Base-by-base conservation (phyloP, 306 rosid genomes). In the Delonix regia region DNA sequence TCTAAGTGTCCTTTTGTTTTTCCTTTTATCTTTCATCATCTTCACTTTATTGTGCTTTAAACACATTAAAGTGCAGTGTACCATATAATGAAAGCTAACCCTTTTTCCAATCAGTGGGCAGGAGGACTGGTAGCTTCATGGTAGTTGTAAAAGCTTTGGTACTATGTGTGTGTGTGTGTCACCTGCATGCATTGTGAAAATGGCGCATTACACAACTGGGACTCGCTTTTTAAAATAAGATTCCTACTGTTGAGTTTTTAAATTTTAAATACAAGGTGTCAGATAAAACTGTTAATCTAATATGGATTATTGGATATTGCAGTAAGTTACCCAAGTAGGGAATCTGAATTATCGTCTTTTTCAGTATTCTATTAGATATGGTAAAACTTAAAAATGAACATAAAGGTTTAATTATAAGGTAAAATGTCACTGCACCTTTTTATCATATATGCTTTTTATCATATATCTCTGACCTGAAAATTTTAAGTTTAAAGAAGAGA, bases 81-180 rank as follows among this genome's bases (percentile, higher is more conserved):
- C 80, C 2, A 41, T 41, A 74, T 71, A 75, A 71, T 76, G 45
- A 64, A 55, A 53, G 69, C 36, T 42, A 82, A 15, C 21, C 59
- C 74, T 33, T 39, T 19, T 48, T 19, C 4, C 53, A 21, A 39
- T 38, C n/a, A 19, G 57, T 36, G 41, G 45, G 47, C 60, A 57
- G 70, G 49, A 81, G 38, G 25, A 62, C 18, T 55, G 33, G 62
- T n/a, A 59, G 53, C 48, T 68, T 81, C 56, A 75, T 82, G 79
- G 28, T 51, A 71, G 60, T 45, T 77, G 69, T 45, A 9, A 78
- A 68, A 65, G 71, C 72, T 77, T 4, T 64, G 12, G 44, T 59
- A 57, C 53, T 34, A 34, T 34, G 6, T 34, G 6, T 34, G 38
- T 6, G 6, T 34, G 38, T 7, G 49, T 12, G 27, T 73, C 74